These are phyloP conservation scores for Penicillium chermesinum DNA, from an alignment of 495 filamentous ascomycete species.

Conservation along the genomic window DNA sequence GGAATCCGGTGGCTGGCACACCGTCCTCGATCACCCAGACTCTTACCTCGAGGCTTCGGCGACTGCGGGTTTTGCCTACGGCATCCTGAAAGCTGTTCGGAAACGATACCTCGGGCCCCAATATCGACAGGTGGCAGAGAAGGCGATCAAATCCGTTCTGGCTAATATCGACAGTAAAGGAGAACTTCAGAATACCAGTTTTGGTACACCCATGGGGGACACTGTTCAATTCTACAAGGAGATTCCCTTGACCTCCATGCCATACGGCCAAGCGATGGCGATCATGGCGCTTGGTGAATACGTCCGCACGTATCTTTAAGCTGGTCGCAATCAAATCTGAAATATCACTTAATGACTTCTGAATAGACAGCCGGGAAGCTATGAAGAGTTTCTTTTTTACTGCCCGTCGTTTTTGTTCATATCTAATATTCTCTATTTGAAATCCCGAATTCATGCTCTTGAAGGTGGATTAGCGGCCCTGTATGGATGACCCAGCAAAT, in stretches of 20 bases:
- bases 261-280: constrained; percentile 74
- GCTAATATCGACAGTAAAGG: constrained; percentile 54
- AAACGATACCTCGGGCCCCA: constrained; percentile 57
- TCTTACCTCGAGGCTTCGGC: constrained; percentile 68
- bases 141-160: constrained; percentile 56
- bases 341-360: not conserved
- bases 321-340: too few relatives aligned
- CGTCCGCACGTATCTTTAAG: constrained; percentile 48
- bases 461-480: too few relatives aligned
- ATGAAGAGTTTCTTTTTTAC: too few relatives aligned
- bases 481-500: too few relatives aligned
- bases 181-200: constrained; percentile 64
- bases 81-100: constrained; percentile 63
- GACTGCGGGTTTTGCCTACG: constrained; percentile 71
- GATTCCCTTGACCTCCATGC: constrained; percentile 67
- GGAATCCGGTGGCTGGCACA: constrained; percentile 58
- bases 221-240: constrained; percentile 63
- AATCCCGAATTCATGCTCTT: too few relatives aligned
- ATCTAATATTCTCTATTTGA: too few relatives aligned
- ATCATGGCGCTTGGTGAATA: constrained; percentile 68
- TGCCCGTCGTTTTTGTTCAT: too few relatives aligned
- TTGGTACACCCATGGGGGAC: constrained; percentile 68
- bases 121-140: constrained; percentile 48
- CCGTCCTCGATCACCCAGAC: constrained; percentile 56
- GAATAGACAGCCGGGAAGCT: too few relatives aligned